Base-by-base conservation (phyloP, 768 basidiomycete species). In the Pluteus cervinus region DNA sequence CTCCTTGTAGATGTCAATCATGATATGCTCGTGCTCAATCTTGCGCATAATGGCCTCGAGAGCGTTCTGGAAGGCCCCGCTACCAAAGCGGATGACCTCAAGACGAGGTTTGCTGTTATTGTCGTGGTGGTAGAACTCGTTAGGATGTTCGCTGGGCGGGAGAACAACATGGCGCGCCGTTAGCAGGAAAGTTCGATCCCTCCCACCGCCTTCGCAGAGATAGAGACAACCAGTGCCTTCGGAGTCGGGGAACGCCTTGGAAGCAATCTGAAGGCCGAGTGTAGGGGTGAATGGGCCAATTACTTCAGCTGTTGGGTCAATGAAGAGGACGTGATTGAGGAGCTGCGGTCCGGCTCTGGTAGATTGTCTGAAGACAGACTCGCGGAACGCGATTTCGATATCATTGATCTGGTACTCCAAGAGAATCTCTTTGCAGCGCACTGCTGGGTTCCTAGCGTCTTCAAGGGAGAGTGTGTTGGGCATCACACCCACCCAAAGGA, bases 331-430 rank as follows among this genome's bases (percentile, higher is more conserved):
- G 34, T 36, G 31, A 11, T 42, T 20, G 46, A 56, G 45, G 20
- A 56, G 43, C 40, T 44, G 25, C 4, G 48, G 48, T 16, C 53
- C 51, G 24, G 47, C 31, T 29, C 32, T 37, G 37, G 45, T 47
- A n/a, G n/a, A n/a, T n/a, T n/a, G n/a, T n/a, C n/a, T n/a, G 40
- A 38, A 41, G 34, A 48, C 16, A 2, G 54, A 63, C 39, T 63
- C 56, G 10, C 47, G 16, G 46, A 63, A 53, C 4, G 46, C 58
- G 10, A 61, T 42, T 23, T 63, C 51, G 35, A 63, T 42, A 23
- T 56, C 53, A 23, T 38, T 31, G 46, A 63, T 36, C 25, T 46
- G 29, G 32, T 22, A 37, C 12, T 39, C n/a, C 5, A 7, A 10
- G 30, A 63, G 55, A 40, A 63, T 42, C 9, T 39, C 21, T 35